Evolutionary conservation across 2,329 filamentous ascomycete species (phyloP), one percentile per base, ranked within the genome.

Genomic region (Verticillium longisporum): DNA sequence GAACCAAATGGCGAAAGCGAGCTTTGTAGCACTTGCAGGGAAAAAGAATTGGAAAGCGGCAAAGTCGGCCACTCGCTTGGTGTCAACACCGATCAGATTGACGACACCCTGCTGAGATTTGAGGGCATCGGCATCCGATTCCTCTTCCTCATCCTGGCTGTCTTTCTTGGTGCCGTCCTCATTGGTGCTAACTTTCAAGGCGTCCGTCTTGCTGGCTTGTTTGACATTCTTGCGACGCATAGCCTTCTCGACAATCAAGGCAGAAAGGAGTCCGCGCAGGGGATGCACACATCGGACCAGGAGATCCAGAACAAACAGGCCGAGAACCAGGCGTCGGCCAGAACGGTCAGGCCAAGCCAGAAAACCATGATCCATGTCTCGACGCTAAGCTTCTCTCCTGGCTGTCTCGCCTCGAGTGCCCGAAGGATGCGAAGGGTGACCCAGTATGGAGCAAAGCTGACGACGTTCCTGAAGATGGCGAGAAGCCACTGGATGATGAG

Each of bases 181-280:
- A 26, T 26, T 26, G 26, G 26, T 26, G 26, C 26, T 26, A 26
- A 58, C 56, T 33, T 33, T 55, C 15, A 69, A 68, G 10, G 73
- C 66, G 54, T 72, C 70, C 11, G 72, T 67, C 68, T 83, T 86
- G 38, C 77, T 78, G 4, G 83, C 79, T 11, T 84, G 82, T 70
- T 92, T 91, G 50, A 90, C 84, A 71, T 93, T 90, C 70, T 94
- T 94, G 57, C 88, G 83, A 54, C 88, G 82, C 79, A 92, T 85
- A 0, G 89, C 84, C 71, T 95, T 95, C 62, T 88, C 83, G 67
- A 93, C 94, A 15, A 94, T 83, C 7, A 92, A 78, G 0, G 88
- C 83, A 1, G 88, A 86, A 2, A 95, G 75, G 67, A 92, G 87
- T 33, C 86, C 82, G 58, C 88, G 85, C 15, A 93, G 77, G 0